phyloP scores from a whole-genome alignment of 2,329 filamentous ascomycete genomes.

The Onygenales sp. region DNA sequence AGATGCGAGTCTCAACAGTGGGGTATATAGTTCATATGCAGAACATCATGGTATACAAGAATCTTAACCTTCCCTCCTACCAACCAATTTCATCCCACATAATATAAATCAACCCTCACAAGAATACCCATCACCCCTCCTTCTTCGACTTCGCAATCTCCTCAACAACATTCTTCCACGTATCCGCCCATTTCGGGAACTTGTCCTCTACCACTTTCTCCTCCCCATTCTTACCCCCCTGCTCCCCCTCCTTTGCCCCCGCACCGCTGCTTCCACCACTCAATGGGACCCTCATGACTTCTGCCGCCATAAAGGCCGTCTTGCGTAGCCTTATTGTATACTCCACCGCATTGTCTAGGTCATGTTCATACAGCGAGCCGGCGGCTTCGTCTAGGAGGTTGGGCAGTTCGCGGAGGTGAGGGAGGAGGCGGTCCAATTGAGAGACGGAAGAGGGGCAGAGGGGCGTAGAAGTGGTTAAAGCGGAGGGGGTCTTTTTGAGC shows the following conservation, averaged over 20 bases:
- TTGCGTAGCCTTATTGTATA: conserved; percentile 24
- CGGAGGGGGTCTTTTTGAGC: conserved; percentile 23
- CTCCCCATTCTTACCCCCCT: conserved; percentile 41
- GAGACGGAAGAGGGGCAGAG: conserved; percentile 11
- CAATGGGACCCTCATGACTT: conserved; percentile 65
- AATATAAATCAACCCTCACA: too few species aligned
- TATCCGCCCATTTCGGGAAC: conserved; percentile 66
- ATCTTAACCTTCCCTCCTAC: too few species aligned
- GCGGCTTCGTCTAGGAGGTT: conserved; percentile 37
- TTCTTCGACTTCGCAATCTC: conserved; percentile 25
- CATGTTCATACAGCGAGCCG: conserved; percentile 35
- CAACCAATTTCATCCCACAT: too few species aligned
- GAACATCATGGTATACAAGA: too few species aligned
- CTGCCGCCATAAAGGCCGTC: conserved; percentile 56
- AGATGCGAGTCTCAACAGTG: too few species aligned
- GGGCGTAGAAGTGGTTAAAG: conserved; percentile 3
- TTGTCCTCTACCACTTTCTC: conserved; percentile 50
- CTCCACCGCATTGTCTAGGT: conserved; percentile 23
- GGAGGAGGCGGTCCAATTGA: conserved; percentile 27
- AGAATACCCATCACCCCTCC: not conserved
- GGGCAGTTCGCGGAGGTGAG: conserved; percentile 27
- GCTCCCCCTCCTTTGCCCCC: conserved; percentile 46
- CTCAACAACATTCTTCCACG: conserved; percentile 41
- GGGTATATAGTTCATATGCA: too few species aligned
- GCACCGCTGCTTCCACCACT: conserved; percentile 52